These are phyloP conservation scores for Trichoderma asperelloides DNA, from an alignment of 495 filamentous ascomycete genomes.

Conservation along the genomic window DNA sequence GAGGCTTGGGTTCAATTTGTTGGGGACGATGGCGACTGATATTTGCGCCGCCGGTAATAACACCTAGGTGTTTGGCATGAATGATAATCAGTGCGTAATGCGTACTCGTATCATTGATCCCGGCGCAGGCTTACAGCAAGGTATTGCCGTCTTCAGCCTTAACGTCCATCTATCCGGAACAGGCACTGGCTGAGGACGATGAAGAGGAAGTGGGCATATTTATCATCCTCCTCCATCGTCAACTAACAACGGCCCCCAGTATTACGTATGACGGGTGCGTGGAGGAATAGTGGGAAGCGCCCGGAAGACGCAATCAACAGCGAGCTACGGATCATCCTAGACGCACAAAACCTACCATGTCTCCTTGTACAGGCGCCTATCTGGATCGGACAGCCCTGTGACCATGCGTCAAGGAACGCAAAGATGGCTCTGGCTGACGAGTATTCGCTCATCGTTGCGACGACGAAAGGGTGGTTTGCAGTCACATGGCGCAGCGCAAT, in stretches of 20 bases:
- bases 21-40: not conserved
- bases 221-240: not conserved
- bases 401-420: not conserved
- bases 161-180: not conserved
- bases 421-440: not conserved
- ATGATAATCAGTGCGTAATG: not conserved
- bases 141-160: not conserved
- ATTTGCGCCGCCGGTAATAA: not conserved
- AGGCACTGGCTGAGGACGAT: not conserved
- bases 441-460: not conserved
- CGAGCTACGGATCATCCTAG: not conserved
- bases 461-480: not conserved
- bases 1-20: not conserved
- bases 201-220: not conserved
- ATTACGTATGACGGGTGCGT: slow-evolving; percentile 1
- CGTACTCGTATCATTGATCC: not conserved
- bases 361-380: not conserved
- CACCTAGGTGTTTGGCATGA: not conserved
- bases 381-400: slow-evolving; percentile 1
- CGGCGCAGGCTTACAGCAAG: not conserved
- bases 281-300: slow-evolving; percentile 5
- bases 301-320: not conserved
- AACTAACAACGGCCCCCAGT: not conserved
- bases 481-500: not conserved
- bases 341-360: not conserved